phyloP scores from a whole-genome alignment of 805 yeast species.

The Komagataella pastoris region DNA sequence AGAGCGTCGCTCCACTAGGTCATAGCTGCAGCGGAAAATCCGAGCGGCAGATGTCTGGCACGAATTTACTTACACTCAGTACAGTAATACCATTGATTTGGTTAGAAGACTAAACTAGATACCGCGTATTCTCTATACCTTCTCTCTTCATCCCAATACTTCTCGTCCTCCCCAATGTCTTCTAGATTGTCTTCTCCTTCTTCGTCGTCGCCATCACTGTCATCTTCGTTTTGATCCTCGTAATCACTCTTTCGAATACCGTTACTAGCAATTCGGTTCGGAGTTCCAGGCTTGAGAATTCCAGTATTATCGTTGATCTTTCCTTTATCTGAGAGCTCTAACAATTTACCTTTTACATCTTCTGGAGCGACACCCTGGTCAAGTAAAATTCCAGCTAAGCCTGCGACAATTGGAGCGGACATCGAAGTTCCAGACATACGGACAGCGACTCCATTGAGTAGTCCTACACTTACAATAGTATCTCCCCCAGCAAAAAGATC shows the following conservation, averaged over 20 bases:
- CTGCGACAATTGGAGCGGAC: conserved; percentile 70
- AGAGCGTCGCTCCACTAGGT: not conserved
- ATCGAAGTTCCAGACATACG: conserved; percentile 65
- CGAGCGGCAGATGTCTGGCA: not conserved
- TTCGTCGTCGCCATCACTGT: conserved; percentile 4
- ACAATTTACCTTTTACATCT: conserved; percentile 26
- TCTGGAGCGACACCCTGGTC: conserved; percentile 32
- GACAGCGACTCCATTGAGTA: conserved; percentile 9
- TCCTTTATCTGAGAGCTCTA: conserved; percentile 31
- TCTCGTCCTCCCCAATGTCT: not conserved
- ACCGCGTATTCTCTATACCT: not conserved
- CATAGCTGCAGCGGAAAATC: no score
- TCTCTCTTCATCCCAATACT: not conserved
- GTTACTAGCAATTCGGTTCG: conserved; percentile 37
- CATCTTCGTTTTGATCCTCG: not conserved
- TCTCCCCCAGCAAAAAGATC: conserved; percentile 80
- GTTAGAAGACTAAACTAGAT: not conserved
- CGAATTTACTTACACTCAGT: not conserved
- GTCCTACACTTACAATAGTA: conserved; percentile 42
- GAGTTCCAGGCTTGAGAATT: conserved; percentile 36
- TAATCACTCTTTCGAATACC: conserved; percentile 7
- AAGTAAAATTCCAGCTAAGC: conserved; percentile 42
- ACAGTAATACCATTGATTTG: not conserved
- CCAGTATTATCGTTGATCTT: conserved; percentile 33
- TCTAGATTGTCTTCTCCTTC: not conserved